Evolutionary conservation across 2,329 filamentous ascomycete genomes (phyloP).

Genomic region (Trichoderma oligosporum): DNA sequence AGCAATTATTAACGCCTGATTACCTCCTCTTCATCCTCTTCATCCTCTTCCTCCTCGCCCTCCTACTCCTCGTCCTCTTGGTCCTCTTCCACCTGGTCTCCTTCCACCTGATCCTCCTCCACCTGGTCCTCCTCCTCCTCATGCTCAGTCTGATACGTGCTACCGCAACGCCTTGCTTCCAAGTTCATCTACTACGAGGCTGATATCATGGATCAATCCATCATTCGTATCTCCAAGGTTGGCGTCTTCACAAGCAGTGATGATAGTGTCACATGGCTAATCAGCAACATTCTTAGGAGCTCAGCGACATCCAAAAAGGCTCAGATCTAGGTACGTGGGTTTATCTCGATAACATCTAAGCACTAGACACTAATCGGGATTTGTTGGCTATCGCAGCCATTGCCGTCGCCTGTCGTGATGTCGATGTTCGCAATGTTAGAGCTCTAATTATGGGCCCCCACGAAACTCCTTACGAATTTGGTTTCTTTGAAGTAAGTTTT

Average conservation of each 20-base stretch:
- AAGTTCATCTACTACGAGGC: conserved; percentile 3
- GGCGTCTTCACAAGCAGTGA: not conserved
- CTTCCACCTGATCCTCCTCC: too few species aligned
- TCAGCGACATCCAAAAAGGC: conserved; percentile 78
- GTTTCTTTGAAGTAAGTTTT: conserved; percentile 88
- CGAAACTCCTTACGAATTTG: conserved; percentile 93
- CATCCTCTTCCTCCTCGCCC: not conserved
- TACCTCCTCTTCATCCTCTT: conserved; percentile 18
- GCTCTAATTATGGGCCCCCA: conserved; percentile 89
- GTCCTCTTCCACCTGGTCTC: not conserved
- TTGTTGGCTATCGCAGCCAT: conserved; percentile 54
- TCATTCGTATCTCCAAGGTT: conserved; percentile 82
- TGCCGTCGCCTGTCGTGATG: conserved; percentile 80
- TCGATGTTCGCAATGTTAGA: conserved; percentile 82
- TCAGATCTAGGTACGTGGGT: conserved; percentile 70
- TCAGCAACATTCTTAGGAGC: conserved; percentile 55
- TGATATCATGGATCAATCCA: conserved; percentile 64
- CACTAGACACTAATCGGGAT: not conserved
- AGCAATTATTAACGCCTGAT: not conserved
- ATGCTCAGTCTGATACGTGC: conserved; percentile 16
- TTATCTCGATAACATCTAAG: not conserved
- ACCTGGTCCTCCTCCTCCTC: not conserved
- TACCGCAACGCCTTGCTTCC: conserved; percentile 8
- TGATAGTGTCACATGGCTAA: conserved; percentile 9
- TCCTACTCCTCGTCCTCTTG: not conserved